phyloP scores from a whole-genome alignment of 2,329 filamentous ascomycete species.

The Drechslerella coelobrocha region DNA sequence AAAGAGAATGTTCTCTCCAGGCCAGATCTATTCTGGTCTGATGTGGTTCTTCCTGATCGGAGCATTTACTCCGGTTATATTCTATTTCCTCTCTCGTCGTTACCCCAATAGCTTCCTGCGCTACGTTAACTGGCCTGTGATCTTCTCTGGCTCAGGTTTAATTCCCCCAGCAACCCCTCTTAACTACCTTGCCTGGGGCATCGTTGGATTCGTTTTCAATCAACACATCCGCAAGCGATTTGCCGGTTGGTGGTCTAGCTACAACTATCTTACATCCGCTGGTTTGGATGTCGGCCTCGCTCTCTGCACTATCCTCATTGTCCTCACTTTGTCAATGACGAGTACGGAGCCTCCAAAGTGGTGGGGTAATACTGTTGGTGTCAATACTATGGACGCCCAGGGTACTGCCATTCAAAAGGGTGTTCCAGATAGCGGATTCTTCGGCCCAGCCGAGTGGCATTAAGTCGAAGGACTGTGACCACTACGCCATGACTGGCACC shows the following conservation, averaged over 20 bases:
- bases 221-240: constrained; percentile 70
- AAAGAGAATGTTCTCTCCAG: constrained; percentile 70
- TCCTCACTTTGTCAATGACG: constrained; percentile 71
- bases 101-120: constrained; percentile 69
- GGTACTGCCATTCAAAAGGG: constrained; percentile 60
- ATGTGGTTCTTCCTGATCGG: constrained; percentile 77
- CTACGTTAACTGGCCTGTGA: constrained; percentile 72
- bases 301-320: constrained; percentile 71
- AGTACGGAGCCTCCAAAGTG: constrained; percentile 66
- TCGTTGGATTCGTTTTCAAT: constrained; percentile 73
- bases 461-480: constrained; percentile 52
- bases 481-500: background rate
- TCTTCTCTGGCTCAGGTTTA: constrained; percentile 70
- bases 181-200: constrained; percentile 74
- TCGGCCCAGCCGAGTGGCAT: constrained; percentile 64
- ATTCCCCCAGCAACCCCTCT: constrained; percentile 74
- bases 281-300: constrained; percentile 73
- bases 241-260: constrained; percentile 77
- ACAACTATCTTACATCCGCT: constrained; percentile 77
- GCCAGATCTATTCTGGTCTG: constrained; percentile 68
- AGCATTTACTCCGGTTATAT: constrained; percentile 67
- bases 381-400: constrained; percentile 62
- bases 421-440: constrained; percentile 61
- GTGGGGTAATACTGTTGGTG: constrained; percentile 67
- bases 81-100: constrained; percentile 67